phyloP scores from a whole-genome alignment of 139 green algal genomes.

The Asterochloris sp. region DNA sequence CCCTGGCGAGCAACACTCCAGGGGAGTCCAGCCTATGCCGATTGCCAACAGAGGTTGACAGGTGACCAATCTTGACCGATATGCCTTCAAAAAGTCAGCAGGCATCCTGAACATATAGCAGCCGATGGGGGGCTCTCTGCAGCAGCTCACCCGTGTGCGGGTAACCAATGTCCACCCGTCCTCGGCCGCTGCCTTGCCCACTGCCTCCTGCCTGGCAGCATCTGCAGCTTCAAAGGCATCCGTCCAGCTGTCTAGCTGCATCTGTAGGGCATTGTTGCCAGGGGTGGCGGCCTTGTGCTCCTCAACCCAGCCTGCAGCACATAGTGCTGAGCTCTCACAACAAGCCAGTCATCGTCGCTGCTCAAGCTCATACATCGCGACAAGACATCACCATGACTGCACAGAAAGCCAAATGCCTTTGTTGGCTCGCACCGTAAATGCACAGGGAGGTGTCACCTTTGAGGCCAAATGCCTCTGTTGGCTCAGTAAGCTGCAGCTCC shows the following conservation, averaged over 20 bases:
- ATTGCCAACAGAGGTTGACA: not conserved
- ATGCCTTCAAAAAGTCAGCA: not conserved
- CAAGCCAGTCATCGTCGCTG: not conserved
- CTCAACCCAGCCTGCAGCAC: conserved; percentile 50
- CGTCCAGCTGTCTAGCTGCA: conserved; percentile 67
- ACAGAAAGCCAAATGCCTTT: not conserved
- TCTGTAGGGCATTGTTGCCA: conserved; percentile 27
- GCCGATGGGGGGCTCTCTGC: not conserved
- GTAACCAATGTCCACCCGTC: conserved; percentile 83
- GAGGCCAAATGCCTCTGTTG: conserved; percentile 29
- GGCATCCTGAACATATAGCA: not conserved
- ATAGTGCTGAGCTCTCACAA: not conserved
- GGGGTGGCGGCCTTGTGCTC: conserved; percentile 48
- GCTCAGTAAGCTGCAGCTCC: conserved; percentile 21
- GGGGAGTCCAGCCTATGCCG: not conserved
- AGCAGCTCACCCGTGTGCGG: conserved; percentile 7
- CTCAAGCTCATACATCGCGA: not conserved
- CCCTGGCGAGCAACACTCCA: not conserved
- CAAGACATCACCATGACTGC: not conserved
- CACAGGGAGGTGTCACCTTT: conserved; percentile 26
- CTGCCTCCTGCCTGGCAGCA: conserved; percentile 25
- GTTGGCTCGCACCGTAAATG: not conserved
- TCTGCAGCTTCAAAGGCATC: conserved; percentile 56
- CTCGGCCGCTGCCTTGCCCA: conserved; percentile 45
- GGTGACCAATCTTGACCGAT: not conserved